phyloP scores from a whole-genome alignment of 768 basidiomycete genomes.

The Rhizopogon vulgaris region DNA sequence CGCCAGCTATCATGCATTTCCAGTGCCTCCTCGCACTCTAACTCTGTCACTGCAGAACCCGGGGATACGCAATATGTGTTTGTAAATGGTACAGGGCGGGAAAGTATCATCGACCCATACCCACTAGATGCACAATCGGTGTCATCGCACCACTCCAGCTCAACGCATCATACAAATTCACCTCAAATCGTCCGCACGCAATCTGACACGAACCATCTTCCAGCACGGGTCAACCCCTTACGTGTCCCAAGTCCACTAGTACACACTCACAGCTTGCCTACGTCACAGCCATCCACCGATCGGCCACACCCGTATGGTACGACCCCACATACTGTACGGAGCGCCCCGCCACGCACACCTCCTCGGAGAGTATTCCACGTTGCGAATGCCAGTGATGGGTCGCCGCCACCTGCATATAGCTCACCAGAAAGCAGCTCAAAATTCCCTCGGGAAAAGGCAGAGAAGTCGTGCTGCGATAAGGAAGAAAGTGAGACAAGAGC shows the following conservation, averaged over 20 bases:
- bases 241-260: conserved; percentile 19
- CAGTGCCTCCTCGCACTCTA: background rate
- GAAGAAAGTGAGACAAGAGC: background rate
- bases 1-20: background rate
- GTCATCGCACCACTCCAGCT: conserved; percentile 17
- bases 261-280: conserved; percentile 17
- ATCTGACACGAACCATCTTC: conserved; percentile 12
- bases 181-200: conserved; percentile 15
- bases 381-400: conserved; percentile 28
- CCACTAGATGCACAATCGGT: conserved; percentile 16
- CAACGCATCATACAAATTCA: conserved; percentile 15
- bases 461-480: background rate
- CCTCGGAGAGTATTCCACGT: conserved; percentile 37
- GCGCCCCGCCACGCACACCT: conserved; percentile 25
- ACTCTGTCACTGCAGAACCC: background rate
- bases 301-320: background rate
- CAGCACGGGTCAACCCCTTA: conserved; percentile 1
- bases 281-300: conserved; percentile 7
- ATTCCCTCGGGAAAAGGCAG: conserved; percentile 16
- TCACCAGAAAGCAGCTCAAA: conserved; percentile 14
- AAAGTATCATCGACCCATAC: conserved; percentile 16
- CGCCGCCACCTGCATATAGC: conserved; percentile 45
- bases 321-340: background rate
- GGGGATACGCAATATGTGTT: conserved; percentile 16
- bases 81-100: conserved; percentile 17